Conservation (phyloP, 2,329 filamentous ascomycete genomes). For the Ascochyta viciae-villosae region DNA sequence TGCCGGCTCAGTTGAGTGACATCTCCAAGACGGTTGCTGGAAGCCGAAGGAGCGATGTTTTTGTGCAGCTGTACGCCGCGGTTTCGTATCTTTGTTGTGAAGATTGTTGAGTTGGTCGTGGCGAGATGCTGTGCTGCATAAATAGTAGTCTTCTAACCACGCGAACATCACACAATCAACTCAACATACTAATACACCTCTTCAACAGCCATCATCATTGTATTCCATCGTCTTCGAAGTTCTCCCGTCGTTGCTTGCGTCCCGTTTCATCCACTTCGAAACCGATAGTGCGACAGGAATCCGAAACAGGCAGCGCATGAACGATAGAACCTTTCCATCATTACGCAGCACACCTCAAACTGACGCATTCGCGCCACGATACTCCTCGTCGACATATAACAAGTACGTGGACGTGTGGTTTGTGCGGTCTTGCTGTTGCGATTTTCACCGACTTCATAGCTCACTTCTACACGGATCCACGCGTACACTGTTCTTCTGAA, state of each 20-base stretch:
- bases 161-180: not conserved
- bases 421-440: constrained; percentile 4
- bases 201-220: not conserved
- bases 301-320: constrained; percentile 18
- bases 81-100: not conserved
- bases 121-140: not conserved
- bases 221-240: not conserved
- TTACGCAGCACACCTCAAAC: constrained; percentile 9
- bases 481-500: constrained; percentile 13
- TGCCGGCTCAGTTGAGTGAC: not conserved
- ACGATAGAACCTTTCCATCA: constrained; percentile 6
- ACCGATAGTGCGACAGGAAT: constrained; percentile 16
- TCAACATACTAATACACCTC: not conserved
- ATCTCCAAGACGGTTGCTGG: not conserved
- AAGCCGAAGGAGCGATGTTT: not conserved
- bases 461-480: constrained; percentile 4
- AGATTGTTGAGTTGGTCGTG: not conserved
- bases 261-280: constrained; percentile 16
- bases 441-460: constrained; percentile 6
- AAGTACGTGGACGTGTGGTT: constrained; percentile 1
- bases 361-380: not conserved
- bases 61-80: too few relatives aligned
- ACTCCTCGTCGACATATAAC: constrained; percentile 9
- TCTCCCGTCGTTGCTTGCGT: not conserved
- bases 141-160: not conserved